Conservation (phyloP, 805 yeast genomes). For the Vanderwaltozyma yarrowii region DNA sequence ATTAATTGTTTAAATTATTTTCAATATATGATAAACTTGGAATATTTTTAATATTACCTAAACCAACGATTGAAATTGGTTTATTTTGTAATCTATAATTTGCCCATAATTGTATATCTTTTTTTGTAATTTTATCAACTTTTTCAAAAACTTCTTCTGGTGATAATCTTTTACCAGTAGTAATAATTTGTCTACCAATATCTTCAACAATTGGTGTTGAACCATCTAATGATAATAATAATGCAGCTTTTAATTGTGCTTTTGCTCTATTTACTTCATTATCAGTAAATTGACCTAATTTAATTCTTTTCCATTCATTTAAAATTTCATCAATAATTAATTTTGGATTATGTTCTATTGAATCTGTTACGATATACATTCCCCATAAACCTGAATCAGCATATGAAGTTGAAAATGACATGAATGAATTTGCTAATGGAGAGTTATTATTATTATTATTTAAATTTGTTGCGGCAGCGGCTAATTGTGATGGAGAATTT, state of each 20-base stretch:
- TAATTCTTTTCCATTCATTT: slow-evolving; percentile 82
- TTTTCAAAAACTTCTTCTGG: slow-evolving; percentile 42
- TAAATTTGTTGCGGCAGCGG: slow-evolving; percentile 44
- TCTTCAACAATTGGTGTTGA: slow-evolving; percentile 96
- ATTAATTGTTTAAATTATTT: slow-evolving; percentile 16
- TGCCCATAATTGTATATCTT: slow-evolving; percentile 84
- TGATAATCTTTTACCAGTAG: slow-evolving; percentile 61
- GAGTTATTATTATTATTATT: slow-evolving; percentile 21
- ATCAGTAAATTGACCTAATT: slow-evolving; percentile 63
- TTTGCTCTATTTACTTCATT: slow-evolving; percentile 91
- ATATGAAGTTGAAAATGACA: slow-evolving; percentile 95
- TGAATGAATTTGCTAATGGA: slow-evolving; percentile 83
- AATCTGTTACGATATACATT: slow-evolving; percentile 77
- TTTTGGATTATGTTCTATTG: slow-evolving; percentile 51
- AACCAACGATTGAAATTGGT: slow-evolving; percentile 84
- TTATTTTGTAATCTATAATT: slow-evolving; percentile 65
- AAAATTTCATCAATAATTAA: slow-evolving; percentile 64
- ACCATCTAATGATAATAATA: slow-evolving; percentile 83
- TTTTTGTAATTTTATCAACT: slow-evolving; percentile 66
- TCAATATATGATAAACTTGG: slow-evolving; percentile 60
- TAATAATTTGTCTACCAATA: slow-evolving; percentile 92
- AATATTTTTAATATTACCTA: slow-evolving; percentile 68
- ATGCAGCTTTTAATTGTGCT: slow-evolving; percentile 87
- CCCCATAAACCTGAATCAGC: slow-evolving; percentile 99
- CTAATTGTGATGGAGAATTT: slow-evolving; percentile 77